Conservation (phyloP, 345 rosid species). For the Leavenworthia alabamica region DNA sequence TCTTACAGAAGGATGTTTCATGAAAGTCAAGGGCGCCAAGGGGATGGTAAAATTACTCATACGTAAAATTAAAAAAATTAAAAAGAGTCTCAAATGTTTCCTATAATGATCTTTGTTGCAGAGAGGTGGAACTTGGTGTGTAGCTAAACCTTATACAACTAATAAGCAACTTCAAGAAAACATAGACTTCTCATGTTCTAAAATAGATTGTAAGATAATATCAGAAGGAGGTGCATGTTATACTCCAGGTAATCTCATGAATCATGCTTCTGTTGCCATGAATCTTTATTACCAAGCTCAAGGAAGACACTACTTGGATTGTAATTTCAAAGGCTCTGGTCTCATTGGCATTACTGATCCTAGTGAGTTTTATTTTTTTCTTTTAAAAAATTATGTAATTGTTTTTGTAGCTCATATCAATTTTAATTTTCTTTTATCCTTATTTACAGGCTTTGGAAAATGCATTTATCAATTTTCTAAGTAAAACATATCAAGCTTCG, state of each 20-base stretch:
- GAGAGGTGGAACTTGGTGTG: slow-evolving; percentile 1
- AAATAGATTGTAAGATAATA: neutral
- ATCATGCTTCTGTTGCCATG: slow-evolving; percentile 19
- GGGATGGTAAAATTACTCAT: neutral
- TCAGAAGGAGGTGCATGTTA: slow-evolving; percentile 6
- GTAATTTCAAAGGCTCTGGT: slow-evolving; percentile 10
- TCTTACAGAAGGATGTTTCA: neutral
- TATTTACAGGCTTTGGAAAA: slow-evolving; percentile 1
- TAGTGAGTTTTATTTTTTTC: slow-evolving; percentile 1
- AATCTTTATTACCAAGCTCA: slow-evolving; percentile 20
- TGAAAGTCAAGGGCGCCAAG: neutral
- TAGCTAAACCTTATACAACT: slow-evolving; percentile 3
- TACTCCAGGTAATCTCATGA: neutral
- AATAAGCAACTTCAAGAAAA: neutral
- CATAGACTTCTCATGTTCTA: slow-evolving; percentile 1
- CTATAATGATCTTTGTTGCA: neutral
- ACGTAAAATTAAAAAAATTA: neutral
- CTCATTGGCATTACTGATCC: slow-evolving; percentile 15
- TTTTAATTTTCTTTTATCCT: neutral
- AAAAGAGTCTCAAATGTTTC: neutral
- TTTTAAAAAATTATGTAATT: neutral
- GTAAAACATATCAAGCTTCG: slow-evolving; percentile 11
- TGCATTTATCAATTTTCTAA: slow-evolving; percentile 2
- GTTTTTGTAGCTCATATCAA: neutral
- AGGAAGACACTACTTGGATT: slow-evolving; percentile 7